Evolutionary conservation across 2,329 filamentous ascomycete genomes (phyloP).

Genomic region (Talaromyces islandicus): DNA sequence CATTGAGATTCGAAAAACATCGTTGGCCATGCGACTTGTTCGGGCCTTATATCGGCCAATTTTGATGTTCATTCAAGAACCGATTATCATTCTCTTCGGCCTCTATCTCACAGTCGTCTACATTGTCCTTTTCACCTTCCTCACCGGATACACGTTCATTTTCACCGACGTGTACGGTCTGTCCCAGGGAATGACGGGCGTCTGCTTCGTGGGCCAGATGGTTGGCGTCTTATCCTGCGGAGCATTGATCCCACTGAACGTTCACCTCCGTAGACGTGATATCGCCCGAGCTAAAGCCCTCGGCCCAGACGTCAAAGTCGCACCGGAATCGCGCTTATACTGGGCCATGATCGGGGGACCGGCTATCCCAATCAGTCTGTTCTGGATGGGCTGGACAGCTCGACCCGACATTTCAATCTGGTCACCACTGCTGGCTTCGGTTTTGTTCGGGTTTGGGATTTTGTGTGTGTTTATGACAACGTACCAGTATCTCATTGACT

Average conservation of each 20-base stretch:
- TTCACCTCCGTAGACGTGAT: slow-evolving; percentile 38
- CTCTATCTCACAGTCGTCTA: slow-evolving; percentile 24
- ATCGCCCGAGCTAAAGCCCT: slow-evolving; percentile 36
- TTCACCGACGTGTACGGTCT: slow-evolving; percentile 45
- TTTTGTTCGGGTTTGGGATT: slow-evolving; percentile 47
- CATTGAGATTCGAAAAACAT: slow-evolving; percentile 38
- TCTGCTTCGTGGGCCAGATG: slow-evolving; percentile 45
- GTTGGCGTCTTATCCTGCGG: slow-evolving; percentile 34
- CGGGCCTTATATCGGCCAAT: slow-evolving; percentile 44
- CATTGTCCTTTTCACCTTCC: slow-evolving; percentile 26
- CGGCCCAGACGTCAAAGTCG: slow-evolving; percentile 29
- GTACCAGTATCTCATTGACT: slow-evolving; percentile 54
- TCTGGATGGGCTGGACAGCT: slow-evolving; percentile 56
- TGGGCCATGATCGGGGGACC: slow-evolving; percentile 48
- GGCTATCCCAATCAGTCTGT: slow-evolving; percentile 46
- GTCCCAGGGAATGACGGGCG: slow-evolving; percentile 39
- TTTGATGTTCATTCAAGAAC: slow-evolving; percentile 42
- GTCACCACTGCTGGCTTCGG: slow-evolving; percentile 36
- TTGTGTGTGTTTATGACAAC: slow-evolving; percentile 45
- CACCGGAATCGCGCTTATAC: slow-evolving; percentile 51
- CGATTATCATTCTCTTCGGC: slow-evolving; percentile 23
- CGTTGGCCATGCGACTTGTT: slow-evolving; percentile 34
- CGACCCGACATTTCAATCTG: slow-evolving; percentile 33
- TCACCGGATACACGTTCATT: slow-evolving; percentile 45
- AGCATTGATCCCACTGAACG: slow-evolving; percentile 40